Conservation (phyloP, 495 filamentous ascomycete genomes). For the Annulohypoxylon moriforme region DNA sequence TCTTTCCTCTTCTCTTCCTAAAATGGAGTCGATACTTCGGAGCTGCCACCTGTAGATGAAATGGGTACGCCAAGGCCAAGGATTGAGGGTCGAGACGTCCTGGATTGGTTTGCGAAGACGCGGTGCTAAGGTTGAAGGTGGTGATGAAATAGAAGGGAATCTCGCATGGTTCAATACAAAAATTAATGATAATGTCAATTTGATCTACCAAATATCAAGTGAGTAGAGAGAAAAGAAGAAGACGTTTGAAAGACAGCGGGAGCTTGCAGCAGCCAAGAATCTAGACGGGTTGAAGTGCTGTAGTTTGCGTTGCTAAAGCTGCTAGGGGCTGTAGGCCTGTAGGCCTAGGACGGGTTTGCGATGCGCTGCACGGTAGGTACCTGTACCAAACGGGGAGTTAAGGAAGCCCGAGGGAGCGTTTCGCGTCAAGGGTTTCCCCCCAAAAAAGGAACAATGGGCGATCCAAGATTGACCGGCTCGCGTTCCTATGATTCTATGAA, state of each 20-base stretch:
- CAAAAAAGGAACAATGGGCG: slow-evolving; percentile 24
- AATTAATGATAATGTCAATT: neutral
- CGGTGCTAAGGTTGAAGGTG: slow-evolving; percentile 41
- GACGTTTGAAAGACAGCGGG: slow-evolving; percentile 26
- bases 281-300: slow-evolving; percentile 16
- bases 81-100: slow-evolving; percentile 21
- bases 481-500: neutral
- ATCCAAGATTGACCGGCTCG: slow-evolving; percentile 26
- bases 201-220: neutral
- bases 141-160: slow-evolving; percentile 36
- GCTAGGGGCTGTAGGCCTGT: neutral
- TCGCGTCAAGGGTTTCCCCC: slow-evolving; percentile 38
- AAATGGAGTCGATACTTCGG: slow-evolving; percentile 1
- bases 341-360: slow-evolving; percentile 2
- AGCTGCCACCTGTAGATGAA: neutral
- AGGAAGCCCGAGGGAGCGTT: slow-evolving; percentile 25
- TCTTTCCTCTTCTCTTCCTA: slow-evolving; percentile 4
- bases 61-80: slow-evolving; percentile 1
- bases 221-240: slow-evolving; percentile 1
- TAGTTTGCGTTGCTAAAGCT: slow-evolving; percentile 9
- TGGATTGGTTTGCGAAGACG: slow-evolving; percentile 7
- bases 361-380: slow-evolving; percentile 3
- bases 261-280: slow-evolving; percentile 45
- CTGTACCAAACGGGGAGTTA: slow-evolving; percentile 5
- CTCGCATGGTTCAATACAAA: slow-evolving; percentile 30